Conservation (phyloP, 257 asterid species). For the Ilex asprella region DNA sequence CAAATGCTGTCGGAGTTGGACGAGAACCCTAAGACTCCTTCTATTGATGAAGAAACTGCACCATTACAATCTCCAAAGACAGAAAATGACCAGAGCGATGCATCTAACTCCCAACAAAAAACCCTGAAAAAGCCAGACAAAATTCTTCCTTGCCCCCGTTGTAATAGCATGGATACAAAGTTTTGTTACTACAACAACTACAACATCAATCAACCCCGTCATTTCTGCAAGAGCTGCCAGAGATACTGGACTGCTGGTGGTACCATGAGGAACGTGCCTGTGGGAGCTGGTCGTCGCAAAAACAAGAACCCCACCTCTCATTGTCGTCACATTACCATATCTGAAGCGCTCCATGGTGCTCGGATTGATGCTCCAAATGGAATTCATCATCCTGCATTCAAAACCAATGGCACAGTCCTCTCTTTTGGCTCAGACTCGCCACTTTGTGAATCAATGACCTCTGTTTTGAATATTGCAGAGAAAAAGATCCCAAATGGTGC, state of each 20-base stretch:
- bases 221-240: slow-evolving; percentile 91
- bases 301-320: slow-evolving; percentile 55
- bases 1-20: slow-evolving; percentile 20
- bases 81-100: slow-evolving; percentile 38
- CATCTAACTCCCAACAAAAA: slow-evolving; percentile 39
- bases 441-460: slow-evolving; percentile 46
- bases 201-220: slow-evolving; percentile 83
- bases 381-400: slow-evolving; percentile 30
- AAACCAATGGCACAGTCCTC: slow-evolving; percentile 57
- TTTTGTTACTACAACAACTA: slow-evolving; percentile 92
- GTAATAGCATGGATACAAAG: slow-evolving; percentile 86
- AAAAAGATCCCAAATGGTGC: slow-evolving; percentile 24
- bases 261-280: slow-evolving; percentile 87
- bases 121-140: slow-evolving; percentile 76
- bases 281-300: slow-evolving; percentile 87
- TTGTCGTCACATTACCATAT: slow-evolving; percentile 47
- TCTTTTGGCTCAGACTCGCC: slow-evolving; percentile 54
- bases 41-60: slow-evolving; percentile 32
- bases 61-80: slow-evolving; percentile 20
- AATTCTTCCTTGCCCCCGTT: slow-evolving; percentile 89
- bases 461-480: slow-evolving; percentile 39
- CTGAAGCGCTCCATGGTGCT: slow-evolving; percentile 53
- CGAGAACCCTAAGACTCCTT: slow-evolving; percentile 20
- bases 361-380: slow-evolving; percentile 37
- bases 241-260: slow-evolving; percentile 98